These are phyloP conservation scores for Prunella vulgaris DNA, from an alignment of 257 asterid genomes.

Conservation along the genomic window DNA sequence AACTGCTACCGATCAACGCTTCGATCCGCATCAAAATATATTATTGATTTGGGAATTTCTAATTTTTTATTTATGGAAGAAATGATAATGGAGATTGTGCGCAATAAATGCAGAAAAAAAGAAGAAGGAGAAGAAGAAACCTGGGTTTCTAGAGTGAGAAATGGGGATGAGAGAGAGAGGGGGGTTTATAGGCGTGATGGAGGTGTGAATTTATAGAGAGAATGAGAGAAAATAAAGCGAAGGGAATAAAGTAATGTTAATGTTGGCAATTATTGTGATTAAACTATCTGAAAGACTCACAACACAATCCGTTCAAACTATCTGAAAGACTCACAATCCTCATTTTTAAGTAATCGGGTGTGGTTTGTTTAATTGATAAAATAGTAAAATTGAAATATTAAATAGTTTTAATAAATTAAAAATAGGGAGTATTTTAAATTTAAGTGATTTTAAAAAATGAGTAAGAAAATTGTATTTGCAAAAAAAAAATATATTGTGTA, in stretches of 20 bases:
- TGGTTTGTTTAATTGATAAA: too few relatives aligned
- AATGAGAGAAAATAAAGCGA: neutral
- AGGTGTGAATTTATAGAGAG: constrained; percentile 31
- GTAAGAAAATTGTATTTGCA: too few relatives aligned
- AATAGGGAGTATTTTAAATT: too few relatives aligned
- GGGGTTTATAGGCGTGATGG: constrained; percentile 26
- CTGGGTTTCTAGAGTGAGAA: neutral
- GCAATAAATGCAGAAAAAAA: neutral
- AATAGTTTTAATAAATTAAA: too few relatives aligned
- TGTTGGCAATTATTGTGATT: constrained; percentile 29
- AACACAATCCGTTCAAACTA: too few relatives aligned
- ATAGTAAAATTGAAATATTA: too few relatives aligned
- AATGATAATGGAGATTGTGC: neutral
- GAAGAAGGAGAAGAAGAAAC: neutral
- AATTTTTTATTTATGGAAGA: neutral
- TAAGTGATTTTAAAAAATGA: too few relatives aligned
- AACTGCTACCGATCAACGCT: neutral
- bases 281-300: constrained; percentile 4
- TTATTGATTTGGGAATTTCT: neutral
- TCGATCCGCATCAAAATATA: constrained; percentile 28
- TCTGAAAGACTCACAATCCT: too few relatives aligned
- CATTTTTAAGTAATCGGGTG: too few relatives aligned
- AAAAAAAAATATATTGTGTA: too few relatives aligned
- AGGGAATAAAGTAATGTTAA: constrained; percentile 22
- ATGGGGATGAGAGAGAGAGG: neutral